Base-by-base conservation (phyloP, 2,329 filamentous ascomycete genomes). In the Aspergillus floridensis region DNA sequence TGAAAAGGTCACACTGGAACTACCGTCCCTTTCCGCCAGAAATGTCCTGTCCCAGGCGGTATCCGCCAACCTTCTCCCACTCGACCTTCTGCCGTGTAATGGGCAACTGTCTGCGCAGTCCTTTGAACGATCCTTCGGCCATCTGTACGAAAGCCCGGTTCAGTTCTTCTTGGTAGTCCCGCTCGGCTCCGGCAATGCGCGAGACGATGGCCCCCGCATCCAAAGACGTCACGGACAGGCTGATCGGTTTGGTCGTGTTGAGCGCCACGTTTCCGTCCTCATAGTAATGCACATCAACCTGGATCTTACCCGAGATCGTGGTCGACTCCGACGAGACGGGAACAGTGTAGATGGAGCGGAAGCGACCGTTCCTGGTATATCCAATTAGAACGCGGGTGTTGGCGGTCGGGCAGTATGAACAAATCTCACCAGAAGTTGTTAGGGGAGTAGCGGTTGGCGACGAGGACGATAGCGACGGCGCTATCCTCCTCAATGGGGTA, bases 51-150 rank as follows among this genome's bases (percentile, higher is more conserved):
- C 90, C 90, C 67, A 96, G 81, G 61, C 92, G 84, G 80, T 99
- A 99, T 67, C 92, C 92, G 49, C 91, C 89, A 66, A 99, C 91
- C 82, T 96, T 97, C 77, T 99, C 93, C 95, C 95, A 99, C 79
- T 99, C 95, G 68, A 99, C 93, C 84, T 97, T 97, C 82, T 99
- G 95, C 72, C 95, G 88, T 63, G 95, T 99, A 61, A 99, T 92
- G 0, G 95, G 95, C 74, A 99, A 80, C 79, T 98, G 95, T 77
- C 95, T 86, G 72, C 95, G 86, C 74, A 99, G 78, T 2, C 88
- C 87, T 85, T 98, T 99, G 80, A 99, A 99, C 0, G 92, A 91
- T 10, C 93, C 93, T 79, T 99, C 95, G 71, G 92, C 95, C 73
- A 99, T 81, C 65, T 83, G 89, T 14, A 87, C 88, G 75, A 99